Percentiles rank a stretch among this genome's conserved stretches.
These are phyloP conservation scores for Spathaspora boniae DNA, from an alignment of 805 yeast species.

Conservation along the genomic window DNA sequence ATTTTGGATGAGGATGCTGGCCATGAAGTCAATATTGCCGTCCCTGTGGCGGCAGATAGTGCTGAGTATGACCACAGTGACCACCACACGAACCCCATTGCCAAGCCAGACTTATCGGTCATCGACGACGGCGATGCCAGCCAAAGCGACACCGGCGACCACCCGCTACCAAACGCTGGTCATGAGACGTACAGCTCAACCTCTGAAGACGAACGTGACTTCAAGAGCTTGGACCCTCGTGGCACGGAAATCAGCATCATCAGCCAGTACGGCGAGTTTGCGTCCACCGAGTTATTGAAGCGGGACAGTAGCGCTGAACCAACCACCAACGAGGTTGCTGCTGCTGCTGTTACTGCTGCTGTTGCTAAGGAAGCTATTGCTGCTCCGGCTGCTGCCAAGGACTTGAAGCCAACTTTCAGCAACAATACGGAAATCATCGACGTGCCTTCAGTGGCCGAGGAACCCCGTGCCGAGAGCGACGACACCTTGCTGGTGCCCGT, in stretches of 20 bases:
- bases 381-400: constrained; percentile 15
- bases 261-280: constrained; percentile 15
- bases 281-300: constrained; percentile 20
- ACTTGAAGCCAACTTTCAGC: constrained; percentile 31
- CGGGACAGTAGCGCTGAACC: constrained; percentile 9
- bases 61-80: neutral
- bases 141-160: neutral
- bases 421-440: constrained; percentile 24
- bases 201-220: constrained; percentile 2
- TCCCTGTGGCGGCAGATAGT: neutral
- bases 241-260: constrained; percentile 19
- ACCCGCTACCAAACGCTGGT: neutral
- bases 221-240: constrained; percentile 7
- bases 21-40: neutral
- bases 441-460: neutral
- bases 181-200: neutral
- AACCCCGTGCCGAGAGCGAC: neutral
- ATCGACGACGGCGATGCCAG: constrained; percentile 2
- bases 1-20: neutral
- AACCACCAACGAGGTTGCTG: constrained; percentile 18
- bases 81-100: neutral
- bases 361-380: constrained; percentile 21
- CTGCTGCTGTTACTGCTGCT: constrained; percentile 21
- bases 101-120: constrained; percentile 5
- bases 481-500: constrained; percentile 5